Percentiles rank a stretch among this genome's conserved stretches.
These are phyloP conservation scores for Aspergillus puulaauensis DNA, from an alignment of 2,329 filamentous ascomycete genomes.

Conservation along the genomic window DNA sequence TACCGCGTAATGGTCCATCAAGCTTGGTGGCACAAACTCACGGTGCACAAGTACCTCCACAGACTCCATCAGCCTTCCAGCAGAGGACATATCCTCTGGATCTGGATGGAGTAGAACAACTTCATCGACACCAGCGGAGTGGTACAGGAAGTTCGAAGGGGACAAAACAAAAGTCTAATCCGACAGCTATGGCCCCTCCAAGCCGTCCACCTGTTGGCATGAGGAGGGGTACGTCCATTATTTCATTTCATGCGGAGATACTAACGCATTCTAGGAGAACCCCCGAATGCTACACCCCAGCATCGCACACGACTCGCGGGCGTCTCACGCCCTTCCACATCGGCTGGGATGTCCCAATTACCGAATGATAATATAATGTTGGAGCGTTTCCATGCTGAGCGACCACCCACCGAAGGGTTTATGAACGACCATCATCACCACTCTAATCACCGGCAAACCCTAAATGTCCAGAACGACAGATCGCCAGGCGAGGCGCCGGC, in stretches of 20 bases:
- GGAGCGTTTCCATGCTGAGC: slow-evolving; percentile 23
- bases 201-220: slow-evolving; percentile 19
- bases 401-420: background rate
- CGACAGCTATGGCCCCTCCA: slow-evolving; percentile 33
- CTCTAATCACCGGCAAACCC: background rate
- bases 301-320: slow-evolving; percentile 30
- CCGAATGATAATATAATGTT: slow-evolving; percentile 24
- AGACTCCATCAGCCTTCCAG: slow-evolving; percentile 24
- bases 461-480: background rate
- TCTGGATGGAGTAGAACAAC: slow-evolving; percentile 33
- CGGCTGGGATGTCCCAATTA: slow-evolving; percentile 22
- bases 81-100: slow-evolving; percentile 22
- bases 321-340: slow-evolving; percentile 19
- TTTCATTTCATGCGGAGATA: background rate
- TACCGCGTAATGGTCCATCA: slow-evolving; percentile 18
- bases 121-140: slow-evolving; percentile 42
- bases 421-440: background rate
- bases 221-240: slow-evolving; percentile 23
- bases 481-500: slow-evolving; percentile 1
- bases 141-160: slow-evolving; percentile 39
- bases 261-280: slow-evolving; percentile 9
- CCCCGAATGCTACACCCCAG: slow-evolving; percentile 17
- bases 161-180: slow-evolving; percentile 21
- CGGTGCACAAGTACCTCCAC: slow-evolving; percentile 20
- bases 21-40: slow-evolving; percentile 11